phyloP scores from a whole-genome alignment of 139 green algal species.

The Ettlia oleoabundans region DNA sequence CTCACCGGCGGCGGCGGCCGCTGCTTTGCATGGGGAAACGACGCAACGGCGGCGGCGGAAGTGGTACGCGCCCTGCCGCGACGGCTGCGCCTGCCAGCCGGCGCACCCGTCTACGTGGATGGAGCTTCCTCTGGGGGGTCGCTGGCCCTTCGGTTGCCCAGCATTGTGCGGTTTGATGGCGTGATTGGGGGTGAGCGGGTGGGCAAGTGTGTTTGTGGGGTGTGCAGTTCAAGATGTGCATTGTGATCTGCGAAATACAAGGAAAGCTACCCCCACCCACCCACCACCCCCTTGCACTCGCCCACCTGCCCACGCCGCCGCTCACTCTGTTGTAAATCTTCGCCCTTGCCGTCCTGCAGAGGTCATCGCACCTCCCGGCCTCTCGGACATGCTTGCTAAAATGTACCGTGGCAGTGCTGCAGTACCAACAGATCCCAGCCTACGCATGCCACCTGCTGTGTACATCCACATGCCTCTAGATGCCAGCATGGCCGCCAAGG shows the following conservation, averaged over 20 bases:
- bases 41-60: neutral
- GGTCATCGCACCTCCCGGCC: constrained; percentile 10
- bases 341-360: neutral
- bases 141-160: constrained; percentile 5
- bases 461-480: constrained; percentile 23
- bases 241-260: no score
- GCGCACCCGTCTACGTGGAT: neutral
- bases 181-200: neutral
- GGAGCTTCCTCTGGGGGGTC: constrained; percentile 7
- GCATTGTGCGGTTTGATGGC: neutral
- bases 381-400: neutral
- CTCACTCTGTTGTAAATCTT: neutral
- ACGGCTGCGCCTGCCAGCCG: neutral
- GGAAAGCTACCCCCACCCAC: no score
- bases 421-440: no score
- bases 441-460: neutral
- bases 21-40: neutral
- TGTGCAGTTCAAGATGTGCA: no score
- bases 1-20: constrained; percentile 4
- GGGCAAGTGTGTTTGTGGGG: neutral
- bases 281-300: no score
- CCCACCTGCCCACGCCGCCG: neutral
- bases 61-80: neutral
- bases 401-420: neutral
- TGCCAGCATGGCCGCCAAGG: constrained; percentile 18